phyloP scores from a whole-genome alignment of 768 basidiomycete species.

The Sarcodon aspratus region DNA sequence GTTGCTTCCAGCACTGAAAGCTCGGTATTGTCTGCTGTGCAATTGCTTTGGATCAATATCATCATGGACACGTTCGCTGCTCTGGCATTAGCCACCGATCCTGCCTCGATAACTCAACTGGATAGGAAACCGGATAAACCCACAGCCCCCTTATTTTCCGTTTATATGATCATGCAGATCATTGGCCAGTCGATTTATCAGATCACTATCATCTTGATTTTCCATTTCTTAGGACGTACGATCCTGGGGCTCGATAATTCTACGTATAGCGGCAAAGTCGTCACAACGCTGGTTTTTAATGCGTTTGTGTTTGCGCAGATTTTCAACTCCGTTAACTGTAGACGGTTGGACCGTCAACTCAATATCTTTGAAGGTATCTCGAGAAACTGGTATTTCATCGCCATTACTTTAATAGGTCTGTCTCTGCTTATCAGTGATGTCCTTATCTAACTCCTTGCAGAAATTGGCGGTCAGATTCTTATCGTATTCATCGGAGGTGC shows the following conservation, averaged over 20 bases:
- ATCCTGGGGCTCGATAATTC: slow-evolving; percentile 53
- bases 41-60: slow-evolving; percentile 97
- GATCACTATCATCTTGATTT: slow-evolving; percentile 68
- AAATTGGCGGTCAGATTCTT: slow-evolving; percentile 76
- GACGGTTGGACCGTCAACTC: slow-evolving; percentile 72
- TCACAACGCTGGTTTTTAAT: slow-evolving; percentile 92
- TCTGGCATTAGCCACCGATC: slow-evolving; percentile 93
- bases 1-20: slow-evolving; percentile 65
- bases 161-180: slow-evolving; percentile 97
- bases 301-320: slow-evolving; percentile 98
- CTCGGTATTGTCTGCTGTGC: slow-evolving; percentile 91
- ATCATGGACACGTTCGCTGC: slow-evolving; percentile 99
- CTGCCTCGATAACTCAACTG: slow-evolving; percentile 69
- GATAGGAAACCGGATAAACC: slow-evolving; percentile 88
- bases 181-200: slow-evolving; percentile 84
- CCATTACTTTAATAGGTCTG: slow-evolving; percentile 76
- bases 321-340: slow-evolving; percentile 88
- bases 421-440: slow-evolving; percentile 5
- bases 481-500: slow-evolving; percentile 89
- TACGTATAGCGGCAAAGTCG: slow-evolving; percentile 29
- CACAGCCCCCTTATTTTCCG: slow-evolving; percentile 78
- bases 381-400: slow-evolving; percentile 76
- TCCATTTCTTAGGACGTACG: slow-evolving; percentile 72
- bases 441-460: slow-evolving; percentile 25
- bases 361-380: slow-evolving; percentile 84